Percentiles rank a stretch among this genome's conserved stretches.
phyloP scores from a whole-genome alignment of 1,139 yeast genomes.

The Hyphopichia wangnamkhiaoensis region DNA sequence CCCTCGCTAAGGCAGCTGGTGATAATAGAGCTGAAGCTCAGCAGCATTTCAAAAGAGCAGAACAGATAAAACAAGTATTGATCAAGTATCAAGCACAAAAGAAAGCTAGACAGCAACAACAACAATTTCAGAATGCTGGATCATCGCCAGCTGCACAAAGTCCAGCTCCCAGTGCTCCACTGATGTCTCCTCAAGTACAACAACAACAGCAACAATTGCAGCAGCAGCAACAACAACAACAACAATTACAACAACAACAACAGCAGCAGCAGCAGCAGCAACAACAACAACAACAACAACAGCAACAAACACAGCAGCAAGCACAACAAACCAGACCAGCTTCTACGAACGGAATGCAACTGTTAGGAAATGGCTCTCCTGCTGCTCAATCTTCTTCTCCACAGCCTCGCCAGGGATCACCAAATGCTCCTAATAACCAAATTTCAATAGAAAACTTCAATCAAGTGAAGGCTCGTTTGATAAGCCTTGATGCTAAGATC shows the following conservation, averaged over 20 bases:
- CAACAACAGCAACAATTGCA: constrained; percentile 22
- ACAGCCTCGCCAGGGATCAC: constrained; percentile 4
- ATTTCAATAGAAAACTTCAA: constrained; percentile 45
- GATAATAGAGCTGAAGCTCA: constrained; percentile 67
- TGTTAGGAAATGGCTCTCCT: too few relatives aligned
- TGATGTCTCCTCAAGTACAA: too few relatives aligned
- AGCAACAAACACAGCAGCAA: constrained; percentile 12
- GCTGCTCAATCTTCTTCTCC: constrained; percentile 15
- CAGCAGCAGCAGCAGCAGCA: constrained; percentile 21
- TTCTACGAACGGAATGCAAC: constrained; percentile 2
- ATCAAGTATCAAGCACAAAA: constrained; percentile 45
- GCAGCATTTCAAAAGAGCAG: constrained; percentile 67
- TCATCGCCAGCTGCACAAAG: too few relatives aligned
- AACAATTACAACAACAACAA: constrained; percentile 25
- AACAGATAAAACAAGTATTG: constrained; percentile 57
- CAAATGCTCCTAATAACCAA: constrained; percentile 28
- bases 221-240: constrained; percentile 27
- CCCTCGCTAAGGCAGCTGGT: constrained; percentile 56
- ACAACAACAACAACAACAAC: constrained; percentile 26
- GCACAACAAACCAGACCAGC: constrained; percentile 15
- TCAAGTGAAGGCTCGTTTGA: constrained; percentile 38
- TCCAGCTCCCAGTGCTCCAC: too few relatives aligned
- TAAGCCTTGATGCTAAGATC: constrained; percentile 45
- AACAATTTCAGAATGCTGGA: too few relatives aligned
- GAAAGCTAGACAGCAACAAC: constrained; percentile 22